phyloP scores from a whole-genome alignment of 305 asterid genomes.

The Ajuga reptans region DNA sequence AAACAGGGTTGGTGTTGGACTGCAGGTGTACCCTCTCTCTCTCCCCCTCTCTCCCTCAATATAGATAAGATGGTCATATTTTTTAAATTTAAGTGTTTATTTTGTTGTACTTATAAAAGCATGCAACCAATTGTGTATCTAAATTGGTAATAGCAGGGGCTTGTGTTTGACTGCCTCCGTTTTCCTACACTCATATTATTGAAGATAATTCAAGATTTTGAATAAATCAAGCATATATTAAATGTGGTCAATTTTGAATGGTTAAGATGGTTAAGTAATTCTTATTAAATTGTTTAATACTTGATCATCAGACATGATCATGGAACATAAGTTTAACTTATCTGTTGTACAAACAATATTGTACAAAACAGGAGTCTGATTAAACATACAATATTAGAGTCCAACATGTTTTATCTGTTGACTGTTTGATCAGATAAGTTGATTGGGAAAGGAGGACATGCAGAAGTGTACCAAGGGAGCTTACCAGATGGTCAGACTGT shows the following conservation, averaged over 20 bases:
- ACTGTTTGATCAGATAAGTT: conserved; percentile 40
- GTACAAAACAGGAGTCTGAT: too few species aligned
- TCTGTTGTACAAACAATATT: neutral
- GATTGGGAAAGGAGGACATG: conserved; percentile 98
- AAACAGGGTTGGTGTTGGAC: too few species aligned
- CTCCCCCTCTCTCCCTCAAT: too few species aligned
- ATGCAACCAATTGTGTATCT: too few species aligned
- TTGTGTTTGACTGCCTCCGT: neutral
- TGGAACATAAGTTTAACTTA: conserved; percentile 15
- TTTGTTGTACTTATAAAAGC: too few species aligned
- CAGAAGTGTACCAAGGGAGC: conserved; percentile 83
- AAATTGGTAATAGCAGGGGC: too few species aligned
- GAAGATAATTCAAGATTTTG: neutral
- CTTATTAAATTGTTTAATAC: neutral
- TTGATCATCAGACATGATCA: conserved; percentile 12
- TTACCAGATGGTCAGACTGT: conserved; percentile 71
- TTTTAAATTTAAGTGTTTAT: too few species aligned
- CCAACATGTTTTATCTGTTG: too few species aligned
- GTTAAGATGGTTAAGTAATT: neutral
- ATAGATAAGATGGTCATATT: too few species aligned
- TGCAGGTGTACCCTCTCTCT: too few species aligned
- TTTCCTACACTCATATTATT: neutral
- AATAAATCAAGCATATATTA: neutral
- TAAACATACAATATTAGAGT: too few species aligned
- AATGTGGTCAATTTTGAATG: neutral